Percentiles rank a stretch among this genome's conserved stretches.
phyloP scores from a whole-genome alignment of 129 eudicot species.

The Heracleum sosnowskyi region DNA sequence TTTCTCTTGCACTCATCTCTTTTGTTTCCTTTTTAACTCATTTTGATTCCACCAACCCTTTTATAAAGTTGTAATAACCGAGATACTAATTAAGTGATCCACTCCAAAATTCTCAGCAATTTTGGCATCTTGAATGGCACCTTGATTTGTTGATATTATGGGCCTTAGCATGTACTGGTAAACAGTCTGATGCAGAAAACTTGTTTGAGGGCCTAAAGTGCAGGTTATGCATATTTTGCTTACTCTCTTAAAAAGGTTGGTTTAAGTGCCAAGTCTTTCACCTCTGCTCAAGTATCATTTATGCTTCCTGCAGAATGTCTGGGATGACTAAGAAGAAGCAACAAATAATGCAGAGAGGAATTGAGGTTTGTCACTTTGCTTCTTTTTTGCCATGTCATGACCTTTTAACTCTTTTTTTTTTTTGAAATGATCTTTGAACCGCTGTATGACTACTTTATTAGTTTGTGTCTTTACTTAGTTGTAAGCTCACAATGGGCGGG shows the following conservation, averaged over 20 bases:
- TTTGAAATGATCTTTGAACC: not conserved
- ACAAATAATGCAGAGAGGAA: slow-evolving; percentile 53
- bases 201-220: slow-evolving; percentile 52
- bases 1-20: not conserved
- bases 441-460: not conserved
- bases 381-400: slow-evolving; percentile 1
- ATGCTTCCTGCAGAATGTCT: slow-evolving; percentile 41
- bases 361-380: slow-evolving; percentile 42
- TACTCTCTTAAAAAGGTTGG: not conserved
- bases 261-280: not conserved
- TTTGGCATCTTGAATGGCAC: slow-evolving; percentile 94
- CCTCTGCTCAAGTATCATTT: not conserved
- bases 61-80: not conserved
- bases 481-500: not conserved
- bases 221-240: slow-evolving; percentile 32
- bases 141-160: slow-evolving; percentile 79
- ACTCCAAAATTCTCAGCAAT: slow-evolving; percentile 26
- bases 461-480: not conserved
- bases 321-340: slow-evolving; percentile 58
- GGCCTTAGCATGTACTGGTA: slow-evolving; percentile 57
- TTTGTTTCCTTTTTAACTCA: not conserved
- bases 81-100: not conserved
- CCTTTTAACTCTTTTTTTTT: not conserved
- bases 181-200: slow-evolving; percentile 51
- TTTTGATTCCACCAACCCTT: not conserved